Evolutionary conservation across 2,329 filamentous ascomycete species (phyloP).

Genomic region (Aspergillus caelatus): DNA sequence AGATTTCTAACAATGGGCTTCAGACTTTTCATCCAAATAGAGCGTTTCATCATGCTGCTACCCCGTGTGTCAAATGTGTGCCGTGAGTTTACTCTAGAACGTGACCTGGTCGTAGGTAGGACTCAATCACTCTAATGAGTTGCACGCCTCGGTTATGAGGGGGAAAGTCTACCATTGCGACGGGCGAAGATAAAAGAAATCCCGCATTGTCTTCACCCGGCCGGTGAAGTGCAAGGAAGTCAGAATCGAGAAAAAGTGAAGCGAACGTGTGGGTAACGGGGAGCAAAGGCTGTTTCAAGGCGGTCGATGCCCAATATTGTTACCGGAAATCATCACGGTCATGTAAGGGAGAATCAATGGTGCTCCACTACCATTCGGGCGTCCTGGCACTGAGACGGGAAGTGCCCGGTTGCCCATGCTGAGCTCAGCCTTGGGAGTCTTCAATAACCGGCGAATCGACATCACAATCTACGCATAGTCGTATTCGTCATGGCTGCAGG

Average conservation of each 20-base stretch:
- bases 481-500: neutral
- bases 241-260: constrained; percentile 2
- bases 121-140: neutral
- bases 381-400: neutral
- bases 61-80: neutral
- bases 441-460: neutral
- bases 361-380: constrained; percentile 2
- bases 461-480: neutral
- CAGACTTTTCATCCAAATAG: neutral
- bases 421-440: neutral
- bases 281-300: constrained; percentile 5
- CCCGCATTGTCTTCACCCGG: neutral
- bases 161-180: neutral
- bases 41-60: neutral
- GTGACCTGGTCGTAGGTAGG: neutral
- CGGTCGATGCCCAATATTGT: neutral
- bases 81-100: neutral
- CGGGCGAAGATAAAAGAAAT: constrained; percentile 9
- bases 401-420: constrained; percentile 8
- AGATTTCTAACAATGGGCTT: neutral
- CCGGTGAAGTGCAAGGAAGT: neutral
- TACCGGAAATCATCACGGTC: neutral
- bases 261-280: neutral
- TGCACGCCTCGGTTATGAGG: constrained; percentile 2
- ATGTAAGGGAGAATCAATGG: neutral